Evolutionary conservation across 768 basidiomycete species (phyloP).

Genomic region (Filobasidium floriforme): DNA sequence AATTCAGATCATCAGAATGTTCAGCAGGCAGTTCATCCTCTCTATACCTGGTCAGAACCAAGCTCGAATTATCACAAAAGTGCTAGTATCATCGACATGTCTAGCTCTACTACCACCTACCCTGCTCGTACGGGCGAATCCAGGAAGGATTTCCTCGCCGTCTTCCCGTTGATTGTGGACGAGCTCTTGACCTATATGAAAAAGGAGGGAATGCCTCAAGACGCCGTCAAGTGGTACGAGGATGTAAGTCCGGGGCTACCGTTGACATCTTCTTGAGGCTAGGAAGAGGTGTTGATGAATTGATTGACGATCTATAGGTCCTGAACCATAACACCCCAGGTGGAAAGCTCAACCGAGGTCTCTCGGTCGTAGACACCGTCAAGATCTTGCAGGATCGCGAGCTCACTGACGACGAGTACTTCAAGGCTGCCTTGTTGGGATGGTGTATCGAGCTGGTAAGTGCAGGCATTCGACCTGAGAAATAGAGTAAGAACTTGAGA

Average conservation of each 20-base stretch:
- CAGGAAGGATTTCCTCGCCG: constrained; percentile 54
- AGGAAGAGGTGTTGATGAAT: neutral
- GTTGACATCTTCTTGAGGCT: neutral
- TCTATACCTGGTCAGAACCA: too few species aligned
- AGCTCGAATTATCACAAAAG: too few species aligned
- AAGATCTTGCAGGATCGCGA: constrained; percentile 57
- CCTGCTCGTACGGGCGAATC: constrained; percentile 1
- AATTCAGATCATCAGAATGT: too few species aligned
- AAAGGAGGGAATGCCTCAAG: constrained; percentile 68
- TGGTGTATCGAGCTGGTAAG: constrained; percentile 93
- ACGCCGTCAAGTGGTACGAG: constrained; percentile 77
- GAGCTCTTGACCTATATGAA: constrained; percentile 67
- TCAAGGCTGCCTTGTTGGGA: constrained; percentile 77
- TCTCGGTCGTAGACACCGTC: constrained; percentile 88
- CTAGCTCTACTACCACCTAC: neutral
- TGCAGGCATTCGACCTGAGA: constrained; percentile 28
- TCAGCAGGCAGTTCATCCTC: too few species aligned
- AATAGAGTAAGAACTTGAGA: too few species aligned
- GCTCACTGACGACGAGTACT: constrained; percentile 75
- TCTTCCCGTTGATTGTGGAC: constrained; percentile 64
- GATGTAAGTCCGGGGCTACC: constrained; percentile 52
- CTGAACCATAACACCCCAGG: constrained; percentile 92
- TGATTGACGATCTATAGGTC: constrained; percentile 23
- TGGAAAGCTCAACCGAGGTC: constrained; percentile 89
- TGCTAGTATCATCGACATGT: too few species aligned